Evolutionary conservation across 352 stramenopile species (phyloP).

Genomic region (Globisporangium barbulae): DNA sequence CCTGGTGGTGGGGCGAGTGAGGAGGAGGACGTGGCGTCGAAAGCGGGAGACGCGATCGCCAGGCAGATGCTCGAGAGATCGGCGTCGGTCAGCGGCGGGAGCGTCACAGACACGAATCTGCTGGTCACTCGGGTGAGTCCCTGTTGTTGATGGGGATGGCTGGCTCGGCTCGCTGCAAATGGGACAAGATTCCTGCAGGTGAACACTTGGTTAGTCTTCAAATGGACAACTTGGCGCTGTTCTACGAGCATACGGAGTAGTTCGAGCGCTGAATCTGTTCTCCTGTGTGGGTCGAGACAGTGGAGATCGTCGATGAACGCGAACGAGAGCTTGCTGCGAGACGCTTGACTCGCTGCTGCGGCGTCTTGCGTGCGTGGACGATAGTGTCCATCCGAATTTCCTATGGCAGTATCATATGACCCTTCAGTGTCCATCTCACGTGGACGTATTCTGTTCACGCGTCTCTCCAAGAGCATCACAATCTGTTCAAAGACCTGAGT

Average conservation of each 20-base stretch:
- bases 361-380: neutral
- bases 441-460: neutral
- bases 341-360: neutral
- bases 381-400: neutral
- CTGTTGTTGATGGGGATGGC: neutral
- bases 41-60: slow-evolving; percentile 14
- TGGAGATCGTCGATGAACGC: slow-evolving; percentile 72
- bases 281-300: slow-evolving; percentile 19
- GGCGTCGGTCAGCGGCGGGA: slow-evolving; percentile 31
- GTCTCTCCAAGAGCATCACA: slow-evolving; percentile 9
- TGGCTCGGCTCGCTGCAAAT: slow-evolving; percentile 28
- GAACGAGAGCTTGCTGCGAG: slow-evolving; percentile 9
- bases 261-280: slow-evolving; percentile 39
- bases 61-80: slow-evolving; percentile 57
- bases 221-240: slow-evolving; percentile 39
- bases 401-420: neutral
- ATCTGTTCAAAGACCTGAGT: slow-evolving; percentile 15
- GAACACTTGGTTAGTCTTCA: slow-evolving; percentile 26
- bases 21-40: neutral
- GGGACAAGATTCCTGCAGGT: slow-evolving; percentile 25
- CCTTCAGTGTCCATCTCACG: neutral
- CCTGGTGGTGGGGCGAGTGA: neutral
- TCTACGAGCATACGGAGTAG: slow-evolving; percentile 45
- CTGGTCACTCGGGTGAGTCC: slow-evolving; percentile 27
- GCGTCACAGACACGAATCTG: slow-evolving; percentile 32